These are phyloP conservation scores for Aspergillus latus DNA, from an alignment of 2,329 filamentous ascomycete genomes.

Conservation along the genomic window DNA sequence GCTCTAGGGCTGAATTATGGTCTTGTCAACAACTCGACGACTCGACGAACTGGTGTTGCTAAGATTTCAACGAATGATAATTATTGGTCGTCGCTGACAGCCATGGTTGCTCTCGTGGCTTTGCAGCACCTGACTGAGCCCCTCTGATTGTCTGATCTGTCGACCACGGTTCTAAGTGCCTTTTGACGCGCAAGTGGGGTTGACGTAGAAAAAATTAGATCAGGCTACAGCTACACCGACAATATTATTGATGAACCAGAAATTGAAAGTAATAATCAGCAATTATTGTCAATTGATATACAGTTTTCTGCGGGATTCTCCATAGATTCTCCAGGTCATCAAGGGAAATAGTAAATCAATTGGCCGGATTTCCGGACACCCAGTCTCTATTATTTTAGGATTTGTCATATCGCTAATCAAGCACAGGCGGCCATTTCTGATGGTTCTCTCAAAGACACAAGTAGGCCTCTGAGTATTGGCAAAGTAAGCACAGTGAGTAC, in stretches of 20 bases:
- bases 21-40: too few species aligned
- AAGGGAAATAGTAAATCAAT: neutral
- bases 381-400: neutral
- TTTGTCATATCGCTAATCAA: neutral
- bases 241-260: neutral
- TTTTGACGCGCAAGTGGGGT: slow-evolving; percentile 23
- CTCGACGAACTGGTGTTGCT: too few species aligned
- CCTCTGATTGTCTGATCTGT: neutral
- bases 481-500: neutral
- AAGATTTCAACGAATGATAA: too few species aligned
- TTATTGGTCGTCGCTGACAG: neutral
- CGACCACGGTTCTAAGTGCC: slow-evolving; percentile 19
- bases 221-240: neutral
- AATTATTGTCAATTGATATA: neutral
- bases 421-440: neutral
- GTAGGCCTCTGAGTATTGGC: too few species aligned
- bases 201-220: slow-evolving; percentile 12
- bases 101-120: neutral
- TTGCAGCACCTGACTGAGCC: slow-evolving; percentile 2
- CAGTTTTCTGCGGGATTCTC: neutral
- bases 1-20: slow-evolving; percentile 7
- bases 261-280: neutral
- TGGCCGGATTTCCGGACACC: neutral
- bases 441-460: neutral
- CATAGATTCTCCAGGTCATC: neutral